phyloP scores from a whole-genome alignment of 352 stramenopile species.

The Phytopythium cucurbitacearum region DNA sequence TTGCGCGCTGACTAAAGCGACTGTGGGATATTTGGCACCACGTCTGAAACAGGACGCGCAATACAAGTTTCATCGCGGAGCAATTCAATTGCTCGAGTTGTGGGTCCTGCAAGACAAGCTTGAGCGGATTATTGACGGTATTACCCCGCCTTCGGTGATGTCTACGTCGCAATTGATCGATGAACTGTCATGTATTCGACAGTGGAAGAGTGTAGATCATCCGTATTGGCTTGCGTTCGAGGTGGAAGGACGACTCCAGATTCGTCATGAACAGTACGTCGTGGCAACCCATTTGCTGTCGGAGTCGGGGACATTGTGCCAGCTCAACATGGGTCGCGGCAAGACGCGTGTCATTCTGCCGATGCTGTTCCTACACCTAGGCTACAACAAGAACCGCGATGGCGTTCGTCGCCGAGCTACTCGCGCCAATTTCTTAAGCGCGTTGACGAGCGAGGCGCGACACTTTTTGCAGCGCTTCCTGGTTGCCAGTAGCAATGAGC shows the following conservation, averaged over 20 bases:
- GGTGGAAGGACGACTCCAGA: conserved; percentile 73
- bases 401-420: conserved; percentile 16
- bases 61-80: no score
- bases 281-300: conserved; percentile 73
- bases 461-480: conserved; percentile 64
- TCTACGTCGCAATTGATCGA: conserved; percentile 20
- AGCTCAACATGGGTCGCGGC: conserved; percentile 86
- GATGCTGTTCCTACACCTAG: conserved; percentile 81
- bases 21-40: no score
- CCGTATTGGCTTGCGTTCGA: conserved; percentile 88
- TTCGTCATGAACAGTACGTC: conserved; percentile 73
- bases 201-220: conserved; percentile 49
- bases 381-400: no score
- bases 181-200: conserved; percentile 46
- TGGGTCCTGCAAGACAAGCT: no score
- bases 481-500: conserved; percentile 29
- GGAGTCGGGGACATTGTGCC: conserved; percentile 55
- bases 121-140: neutral
- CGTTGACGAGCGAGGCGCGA: conserved; percentile 56
- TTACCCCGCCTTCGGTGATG: conserved; percentile 2
- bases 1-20: no score
- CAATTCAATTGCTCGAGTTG: no score
- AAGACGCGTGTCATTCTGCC: conserved; percentile 87
- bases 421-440: conserved; percentile 55
- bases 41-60: no score